Evolutionary conservation across 164 flowering plant genomes (phyloP).

Genomic region (Nelumbo lutea): DNA sequence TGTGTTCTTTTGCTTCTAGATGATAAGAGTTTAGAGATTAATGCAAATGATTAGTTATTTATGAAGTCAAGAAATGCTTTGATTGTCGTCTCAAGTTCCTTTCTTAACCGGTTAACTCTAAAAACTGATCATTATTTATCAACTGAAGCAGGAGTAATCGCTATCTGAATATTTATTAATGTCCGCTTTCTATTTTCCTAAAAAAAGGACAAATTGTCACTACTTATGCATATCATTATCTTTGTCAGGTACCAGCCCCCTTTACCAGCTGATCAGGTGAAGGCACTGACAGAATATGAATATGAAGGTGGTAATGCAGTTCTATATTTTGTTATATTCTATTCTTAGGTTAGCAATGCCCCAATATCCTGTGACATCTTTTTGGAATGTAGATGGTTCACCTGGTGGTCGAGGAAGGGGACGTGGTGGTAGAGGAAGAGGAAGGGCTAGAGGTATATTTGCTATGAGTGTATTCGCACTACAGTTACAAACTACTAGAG

Average conservation of each 20-base stretch:
- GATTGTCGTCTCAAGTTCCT: no score
- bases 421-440: conserved; percentile 69
- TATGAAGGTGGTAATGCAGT: conserved; percentile 63
- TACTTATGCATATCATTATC: neutral
- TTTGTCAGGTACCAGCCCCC: conserved; percentile 72
- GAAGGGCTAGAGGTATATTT: conserved; percentile 46
- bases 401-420: conserved; percentile 62
- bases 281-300: conserved; percentile 51
- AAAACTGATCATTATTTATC: no score
- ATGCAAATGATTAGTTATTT: no score
- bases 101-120: no score
- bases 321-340: neutral
- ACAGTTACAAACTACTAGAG: neutral
- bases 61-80: no score
- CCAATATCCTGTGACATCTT: neutral
- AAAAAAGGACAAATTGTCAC: neutral
- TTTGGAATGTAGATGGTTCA: conserved; percentile 49
- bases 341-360: neutral
- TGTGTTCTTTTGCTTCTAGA: no score
- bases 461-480: neutral
- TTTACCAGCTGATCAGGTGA: conserved; percentile 79
- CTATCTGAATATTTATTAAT: no score
- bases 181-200: no score
- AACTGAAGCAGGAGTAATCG: no score
- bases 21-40: no score